Evolutionary conservation across 108 stramenopile species (phyloP).

Genomic region (Pelagomonas calceolata): DNA sequence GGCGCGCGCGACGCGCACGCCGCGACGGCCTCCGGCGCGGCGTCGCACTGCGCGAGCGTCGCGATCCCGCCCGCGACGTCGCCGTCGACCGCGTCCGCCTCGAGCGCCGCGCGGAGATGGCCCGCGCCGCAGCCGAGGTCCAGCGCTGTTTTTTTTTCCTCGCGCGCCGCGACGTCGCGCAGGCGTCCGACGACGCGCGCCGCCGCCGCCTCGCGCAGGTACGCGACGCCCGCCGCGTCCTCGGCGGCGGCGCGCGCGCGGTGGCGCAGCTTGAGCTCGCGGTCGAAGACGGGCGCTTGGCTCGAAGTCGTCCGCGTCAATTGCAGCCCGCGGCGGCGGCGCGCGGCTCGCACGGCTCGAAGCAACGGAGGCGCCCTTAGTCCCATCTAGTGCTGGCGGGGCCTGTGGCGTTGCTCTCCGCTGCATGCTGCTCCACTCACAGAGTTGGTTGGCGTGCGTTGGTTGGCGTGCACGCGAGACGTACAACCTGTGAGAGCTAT

Average conservation of each 20-base stretch:
- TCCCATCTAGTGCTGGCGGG: too few relatives aligned
- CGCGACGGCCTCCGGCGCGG: slow-evolving; percentile 50
- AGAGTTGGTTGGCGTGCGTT: too few relatives aligned
- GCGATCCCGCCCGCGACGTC: slow-evolving; percentile 59
- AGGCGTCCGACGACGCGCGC: slow-evolving; percentile 61
- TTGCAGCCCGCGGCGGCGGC: too few relatives aligned
- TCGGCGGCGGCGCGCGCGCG: not conserved
- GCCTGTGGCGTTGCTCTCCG: too few relatives aligned
- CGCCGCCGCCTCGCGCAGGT: slow-evolving; percentile 66
- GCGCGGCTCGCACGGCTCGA: too few relatives aligned
- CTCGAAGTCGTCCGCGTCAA: too few relatives aligned
- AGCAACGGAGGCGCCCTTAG: too few relatives aligned
- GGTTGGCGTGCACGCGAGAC: too few relatives aligned
- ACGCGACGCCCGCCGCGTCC: slow-evolving; percentile 39
- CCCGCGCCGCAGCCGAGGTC: slow-evolving; percentile 63
- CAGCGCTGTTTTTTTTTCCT: slow-evolving; percentile 54
- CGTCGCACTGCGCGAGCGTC: slow-evolving; percentile 65
- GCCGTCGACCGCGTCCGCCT: slow-evolving; percentile 44
- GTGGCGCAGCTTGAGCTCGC: not conserved
- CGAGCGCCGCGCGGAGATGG: slow-evolving; percentile 51
- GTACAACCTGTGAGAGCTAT: too few relatives aligned
- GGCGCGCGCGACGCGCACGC: slow-evolving; percentile 32
- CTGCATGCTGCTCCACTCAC: too few relatives aligned
- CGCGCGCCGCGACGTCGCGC: slow-evolving; percentile 60
- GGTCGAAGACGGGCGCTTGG: slow-evolving; percentile 2